Percentiles rank a stretch among this genome's conserved stretches.
These are phyloP conservation scores for Dipteronia sinensis DNA, from an alignment of 345 rosid genomes.

Conservation along the genomic window DNA sequence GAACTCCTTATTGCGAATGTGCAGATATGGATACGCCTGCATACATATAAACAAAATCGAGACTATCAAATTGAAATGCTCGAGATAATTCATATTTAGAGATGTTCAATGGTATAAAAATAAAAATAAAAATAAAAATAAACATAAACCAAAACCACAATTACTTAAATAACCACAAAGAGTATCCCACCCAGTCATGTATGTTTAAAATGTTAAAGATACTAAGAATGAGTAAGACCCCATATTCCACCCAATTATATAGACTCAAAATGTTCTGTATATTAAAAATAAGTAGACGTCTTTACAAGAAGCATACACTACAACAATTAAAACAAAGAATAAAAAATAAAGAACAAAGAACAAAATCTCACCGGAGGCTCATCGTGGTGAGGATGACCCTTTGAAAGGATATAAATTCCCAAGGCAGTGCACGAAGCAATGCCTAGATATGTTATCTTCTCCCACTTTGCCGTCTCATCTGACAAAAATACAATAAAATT, in stretches of 20 bases:
- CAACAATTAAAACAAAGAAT: neutral
- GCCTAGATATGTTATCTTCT: slow-evolving; percentile 84
- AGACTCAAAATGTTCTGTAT: neutral
- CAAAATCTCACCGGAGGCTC: slow-evolving; percentile 76
- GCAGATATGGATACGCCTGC: slow-evolving; percentile 87
- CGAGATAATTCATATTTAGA: neutral
- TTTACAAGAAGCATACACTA: neutral
- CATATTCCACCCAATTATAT: neutral
- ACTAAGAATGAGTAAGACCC: neutral
- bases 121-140: neutral
- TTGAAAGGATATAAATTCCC: slow-evolving; percentile 56
- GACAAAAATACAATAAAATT: neutral
- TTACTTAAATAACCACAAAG: neutral
- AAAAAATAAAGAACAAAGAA: neutral
- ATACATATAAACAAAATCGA: slow-evolving; percentile 10
- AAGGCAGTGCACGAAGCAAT: slow-evolving; percentile 64
- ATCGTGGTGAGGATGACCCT: slow-evolving; percentile 89
- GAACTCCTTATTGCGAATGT: slow-evolving; percentile 96
- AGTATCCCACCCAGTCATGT: neutral
- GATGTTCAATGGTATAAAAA: neutral
- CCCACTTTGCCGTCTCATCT: slow-evolving; percentile 93
- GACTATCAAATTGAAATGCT: slow-evolving; percentile 7
- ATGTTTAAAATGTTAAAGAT: no score
- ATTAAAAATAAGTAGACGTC: neutral
- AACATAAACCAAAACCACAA: neutral